Evolutionary conservation across 1,139 yeast species (phyloP).

Genomic region (Maudiozyma humilis): DNA sequence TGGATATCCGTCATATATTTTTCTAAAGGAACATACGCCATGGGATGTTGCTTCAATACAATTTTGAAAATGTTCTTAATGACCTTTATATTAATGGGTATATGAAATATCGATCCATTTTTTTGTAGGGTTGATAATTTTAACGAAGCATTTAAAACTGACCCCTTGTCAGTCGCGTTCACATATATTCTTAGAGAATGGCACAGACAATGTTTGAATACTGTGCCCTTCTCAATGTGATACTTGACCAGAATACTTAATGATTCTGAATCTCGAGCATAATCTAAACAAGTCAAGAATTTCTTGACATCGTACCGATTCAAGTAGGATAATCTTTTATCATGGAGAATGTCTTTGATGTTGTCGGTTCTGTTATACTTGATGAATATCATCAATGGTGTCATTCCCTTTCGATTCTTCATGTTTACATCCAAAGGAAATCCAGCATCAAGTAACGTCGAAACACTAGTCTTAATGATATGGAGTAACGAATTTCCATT

Average conservation of each 20-base stretch:
- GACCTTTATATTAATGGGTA: constrained; percentile 11
- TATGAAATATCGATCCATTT: constrained; percentile 8
- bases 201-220: constrained; percentile 10
- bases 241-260: constrained; percentile 15
- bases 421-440: constrained; percentile 48
- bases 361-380: constrained; percentile 63
- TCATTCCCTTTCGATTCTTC: constrained; percentile 48
- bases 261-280: constrained; percentile 37
- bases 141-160: constrained; percentile 9
- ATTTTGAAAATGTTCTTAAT: constrained; percentile 14
- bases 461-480: constrained; percentile 44
- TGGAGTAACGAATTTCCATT: constrained; percentile 74
- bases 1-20: constrained; percentile 4
- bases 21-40: constrained; percentile 17
- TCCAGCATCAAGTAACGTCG: constrained; percentile 33
- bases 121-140: constrained; percentile 1
- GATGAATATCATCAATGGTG: constrained; percentile 66
- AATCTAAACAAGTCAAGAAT: constrained; percentile 43
- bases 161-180: neutral
- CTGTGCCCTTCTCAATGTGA: constrained; percentile 11
- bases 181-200: constrained; percentile 8
- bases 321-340: constrained; percentile 39
- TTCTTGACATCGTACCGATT: constrained; percentile 29
- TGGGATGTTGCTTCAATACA: constrained; percentile 9
- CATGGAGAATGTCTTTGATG: constrained; percentile 40